A percentile compares a stretch with the other conserved stretches of the same genome.
Conservation (phyloP, 1,139 yeast genomes). For the Suhomyces ambrosiae region DNA sequence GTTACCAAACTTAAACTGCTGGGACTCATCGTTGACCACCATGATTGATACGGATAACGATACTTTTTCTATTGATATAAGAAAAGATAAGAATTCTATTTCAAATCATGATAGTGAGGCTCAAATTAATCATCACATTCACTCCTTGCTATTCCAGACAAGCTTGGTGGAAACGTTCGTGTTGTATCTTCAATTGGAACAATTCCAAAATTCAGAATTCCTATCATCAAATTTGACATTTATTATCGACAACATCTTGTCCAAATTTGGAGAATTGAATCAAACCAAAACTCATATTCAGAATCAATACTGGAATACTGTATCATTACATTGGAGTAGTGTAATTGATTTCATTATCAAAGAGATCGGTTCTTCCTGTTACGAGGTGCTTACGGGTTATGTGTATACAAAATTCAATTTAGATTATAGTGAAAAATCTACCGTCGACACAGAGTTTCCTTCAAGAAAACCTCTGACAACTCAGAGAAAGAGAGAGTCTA, state of each 20-base stretch:
- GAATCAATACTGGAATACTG: conserved; percentile 38
- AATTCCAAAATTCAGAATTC: conserved; percentile 44
- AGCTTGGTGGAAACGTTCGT: conserved; percentile 40
- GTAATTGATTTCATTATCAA: conserved; percentile 36
- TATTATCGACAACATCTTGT: conserved; percentile 36
- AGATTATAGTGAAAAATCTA: conserved; percentile 10
- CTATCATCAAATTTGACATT: conserved; percentile 31
- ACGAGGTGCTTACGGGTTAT: conserved; percentile 40
- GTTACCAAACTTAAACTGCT: conserved; percentile 27
- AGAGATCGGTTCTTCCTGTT: conserved; percentile 44
- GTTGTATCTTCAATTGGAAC: conserved; percentile 45
- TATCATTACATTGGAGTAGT: conserved; percentile 33
- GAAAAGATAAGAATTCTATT: conserved; percentile 27
- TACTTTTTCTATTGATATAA: conserved; percentile 17
- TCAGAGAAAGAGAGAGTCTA: conserved; percentile 28
- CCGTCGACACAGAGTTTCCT: conserved; percentile 10
- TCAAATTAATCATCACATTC: conserved; percentile 25
- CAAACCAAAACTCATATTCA: conserved; percentile 30
- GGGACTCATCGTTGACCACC: conserved; percentile 27
- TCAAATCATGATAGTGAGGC: conserved; percentile 31
- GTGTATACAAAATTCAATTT: conserved; percentile 34
- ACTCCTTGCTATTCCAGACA: conserved; percentile 29
- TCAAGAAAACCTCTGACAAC: conserved; percentile 1
- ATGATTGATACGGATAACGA: conserved; percentile 23
- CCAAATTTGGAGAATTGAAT: conserved; percentile 33